Base-by-base conservation (phyloP, 306 rosid species). In the Cucumis cinereus region DNA sequence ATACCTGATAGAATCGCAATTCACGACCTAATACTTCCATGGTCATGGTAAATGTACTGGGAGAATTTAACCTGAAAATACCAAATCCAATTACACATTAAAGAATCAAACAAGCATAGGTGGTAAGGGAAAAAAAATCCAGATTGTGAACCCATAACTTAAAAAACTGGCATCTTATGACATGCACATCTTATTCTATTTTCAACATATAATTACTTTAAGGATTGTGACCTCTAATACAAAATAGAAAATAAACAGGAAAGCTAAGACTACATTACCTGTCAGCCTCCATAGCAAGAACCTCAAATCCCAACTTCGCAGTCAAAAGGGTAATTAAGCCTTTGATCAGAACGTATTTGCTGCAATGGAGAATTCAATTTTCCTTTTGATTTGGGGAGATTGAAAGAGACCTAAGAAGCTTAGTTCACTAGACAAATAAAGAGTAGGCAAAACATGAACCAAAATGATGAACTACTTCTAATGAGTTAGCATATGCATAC, bases 1-100 rank as follows among this genome's bases (percentile, higher is more conserved):
- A 78, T 81, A 88, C 98, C 98, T 91, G 98, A 82, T 87, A 79
- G 69, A 93, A 91, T 78, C 83, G 94, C 81, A 93, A 84, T 17
- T 93, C 96, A 35, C 86, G 90, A 61, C 96, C 97, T 84, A 94
- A 84, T 45, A 90, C 83, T 79, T 94, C 98, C 77, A 94, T 82
- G 23, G 82, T 87, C 97, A 89, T 94, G 58, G 89, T 90, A 82
- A 94, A 90, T 0, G 98, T 94, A 43, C 85, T 88, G 4, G 98
- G 97, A 77, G 97, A 77, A 78, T 94, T 94, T 78, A 91, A 78
- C 84, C 98, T 91, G 84, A 72, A 28, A 64, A 63, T 68, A 72
- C 40, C n/a, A 80, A 82, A 73, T 30, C 26, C 24, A 52, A 41
- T 36, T 66, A 38, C 7, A 43, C 23, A 67, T 79, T 81, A 78